These are phyloP conservation scores for Aureoboletus auriporus DNA, from an alignment of 768 basidiomycete genomes.

Conservation along the genomic window DNA sequence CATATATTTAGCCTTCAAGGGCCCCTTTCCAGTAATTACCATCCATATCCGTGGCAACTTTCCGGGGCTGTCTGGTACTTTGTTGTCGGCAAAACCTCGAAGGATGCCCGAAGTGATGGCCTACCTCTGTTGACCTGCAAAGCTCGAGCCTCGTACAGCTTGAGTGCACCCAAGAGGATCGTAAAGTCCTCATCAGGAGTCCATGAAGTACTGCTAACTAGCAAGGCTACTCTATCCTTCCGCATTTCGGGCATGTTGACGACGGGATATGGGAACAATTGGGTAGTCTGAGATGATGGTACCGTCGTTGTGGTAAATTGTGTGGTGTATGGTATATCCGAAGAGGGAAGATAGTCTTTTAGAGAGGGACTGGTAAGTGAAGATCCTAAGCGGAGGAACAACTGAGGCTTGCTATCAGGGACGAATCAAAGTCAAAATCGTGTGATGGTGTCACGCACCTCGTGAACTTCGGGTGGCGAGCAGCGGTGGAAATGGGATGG, in stretches of 20 bases:
- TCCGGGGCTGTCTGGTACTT: constrained; percentile 13
- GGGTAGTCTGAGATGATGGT: constrained; percentile 21
- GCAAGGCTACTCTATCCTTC: constrained; percentile 73
- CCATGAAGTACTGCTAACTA: constrained; percentile 95
- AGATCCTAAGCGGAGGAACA: constrained; percentile 47
- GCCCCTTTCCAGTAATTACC: constrained; percentile 89
- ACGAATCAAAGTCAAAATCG: not conserved
- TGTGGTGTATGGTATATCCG: constrained; percentile 52
- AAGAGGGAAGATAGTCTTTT: constrained; percentile 50
- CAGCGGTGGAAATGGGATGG: constrained; percentile 78
- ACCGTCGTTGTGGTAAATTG: constrained; percentile 50
- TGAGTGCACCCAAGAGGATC: constrained; percentile 74
- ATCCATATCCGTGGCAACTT: constrained; percentile 74
- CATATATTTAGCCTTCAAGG: constrained; percentile 73
- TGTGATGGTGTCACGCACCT: constrained; percentile 41
- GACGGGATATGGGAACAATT: constrained; percentile 11
- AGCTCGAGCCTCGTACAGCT: constrained; percentile 62
- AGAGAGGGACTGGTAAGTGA: constrained; percentile 34
- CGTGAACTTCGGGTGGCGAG: constrained; percentile 68
- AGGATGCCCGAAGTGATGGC: not conserved
- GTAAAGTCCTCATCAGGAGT: constrained; percentile 95
- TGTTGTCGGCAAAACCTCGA: not conserved
- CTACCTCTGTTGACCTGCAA: constrained; percentile 23
- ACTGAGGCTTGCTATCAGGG: constrained; percentile 27
- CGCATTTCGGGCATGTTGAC: constrained; percentile 48